Percentiles rank a stretch among this genome's conserved stretches.
phyloP scores from a whole-genome alignment of 805 yeast genomes.

The Saccharomycopsis amapae region DNA sequence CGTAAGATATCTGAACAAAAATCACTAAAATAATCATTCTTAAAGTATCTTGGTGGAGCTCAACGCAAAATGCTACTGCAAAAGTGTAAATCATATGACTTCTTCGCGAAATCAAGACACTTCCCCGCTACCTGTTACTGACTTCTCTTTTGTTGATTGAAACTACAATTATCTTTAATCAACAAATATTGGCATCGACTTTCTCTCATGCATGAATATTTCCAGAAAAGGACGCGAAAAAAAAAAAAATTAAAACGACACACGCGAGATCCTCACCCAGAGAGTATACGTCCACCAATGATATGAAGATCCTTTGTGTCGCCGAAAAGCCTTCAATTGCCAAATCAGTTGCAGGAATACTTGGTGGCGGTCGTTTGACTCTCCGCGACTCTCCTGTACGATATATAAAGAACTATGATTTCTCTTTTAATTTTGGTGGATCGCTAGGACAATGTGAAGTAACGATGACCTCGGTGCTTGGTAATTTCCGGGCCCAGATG shows the following conservation, averaged over 20 bases:
- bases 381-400: slow-evolving; percentile 45
- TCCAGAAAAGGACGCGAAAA: slow-evolving; percentile 21
- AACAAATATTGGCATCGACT: too few species aligned
- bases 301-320: slow-evolving; percentile 82
- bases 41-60: too few species aligned
- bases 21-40: too few species aligned
- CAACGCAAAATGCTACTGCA: too few species aligned
- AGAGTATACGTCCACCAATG: too few species aligned
- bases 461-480: slow-evolving; percentile 79
- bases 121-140: too few species aligned
- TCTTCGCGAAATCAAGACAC: too few species aligned
- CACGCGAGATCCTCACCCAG: not conserved
- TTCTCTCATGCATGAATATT: too few species aligned
- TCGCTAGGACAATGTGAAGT: slow-evolving; percentile 62
- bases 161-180: too few species aligned
- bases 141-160: too few species aligned
- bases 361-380: slow-evolving; percentile 63
- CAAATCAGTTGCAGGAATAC: slow-evolving; percentile 64
- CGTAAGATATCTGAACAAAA: too few species aligned
- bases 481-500: slow-evolving; percentile 57
- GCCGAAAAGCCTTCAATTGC: slow-evolving; percentile 98
- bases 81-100: too few species aligned
- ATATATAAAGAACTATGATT: slow-evolving; percentile 75
- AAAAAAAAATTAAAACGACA: not conserved
- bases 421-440: slow-evolving; percentile 56